These are phyloP conservation scores for Neofusicoccum cordaticola DNA, from an alignment of 2,329 filamentous ascomycete species.

Conservation along the genomic window DNA sequence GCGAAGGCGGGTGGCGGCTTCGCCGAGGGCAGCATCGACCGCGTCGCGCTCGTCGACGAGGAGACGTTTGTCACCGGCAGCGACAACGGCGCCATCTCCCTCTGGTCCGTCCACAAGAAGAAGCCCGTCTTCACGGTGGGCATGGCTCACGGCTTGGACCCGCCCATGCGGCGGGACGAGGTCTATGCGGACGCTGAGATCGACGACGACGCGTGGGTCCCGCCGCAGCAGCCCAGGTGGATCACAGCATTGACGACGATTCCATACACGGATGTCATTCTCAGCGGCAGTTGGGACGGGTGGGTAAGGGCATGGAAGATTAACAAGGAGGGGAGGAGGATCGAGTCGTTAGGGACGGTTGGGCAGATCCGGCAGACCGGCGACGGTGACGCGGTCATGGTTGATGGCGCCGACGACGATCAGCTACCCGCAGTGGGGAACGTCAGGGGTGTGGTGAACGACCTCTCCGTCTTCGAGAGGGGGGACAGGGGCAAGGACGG, in stretches of 20 bases:
- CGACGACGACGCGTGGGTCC: constrained; percentile 38
- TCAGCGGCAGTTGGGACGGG: constrained; percentile 95
- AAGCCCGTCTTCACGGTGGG: constrained; percentile 81
- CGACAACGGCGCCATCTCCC: constrained; percentile 80
- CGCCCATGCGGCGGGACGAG: constrained; percentile 63
- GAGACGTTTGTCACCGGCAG: constrained; percentile 89
- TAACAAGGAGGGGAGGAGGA: constrained; percentile 55
- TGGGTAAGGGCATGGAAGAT: constrained; percentile 82
- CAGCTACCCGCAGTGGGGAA: background rate
- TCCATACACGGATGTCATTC: constrained; percentile 84
- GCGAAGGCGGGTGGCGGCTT: constrained; percentile 41
- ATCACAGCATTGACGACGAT: constrained; percentile 86
- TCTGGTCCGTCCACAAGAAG: constrained; percentile 93
- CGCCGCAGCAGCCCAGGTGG: constrained; percentile 68
- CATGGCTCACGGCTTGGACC: constrained; percentile 81
- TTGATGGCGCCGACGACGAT: constrained; percentile 19
- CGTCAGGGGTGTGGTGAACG: constrained; percentile 80
- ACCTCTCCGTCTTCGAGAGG: constrained; percentile 80
- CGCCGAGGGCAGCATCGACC: constrained; percentile 82
- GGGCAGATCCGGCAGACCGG: constrained; percentile 36
- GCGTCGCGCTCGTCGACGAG: constrained; percentile 84
- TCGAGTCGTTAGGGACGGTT: constrained; percentile 70
- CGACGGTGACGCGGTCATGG: constrained; percentile 16
- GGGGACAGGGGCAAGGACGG: constrained; percentile 72
- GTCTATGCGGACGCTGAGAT: constrained; percentile 71